These are phyloP conservation scores for Kuraishia cidri DNA, from an alignment of 805 yeast species.

Conservation along the genomic window DNA sequence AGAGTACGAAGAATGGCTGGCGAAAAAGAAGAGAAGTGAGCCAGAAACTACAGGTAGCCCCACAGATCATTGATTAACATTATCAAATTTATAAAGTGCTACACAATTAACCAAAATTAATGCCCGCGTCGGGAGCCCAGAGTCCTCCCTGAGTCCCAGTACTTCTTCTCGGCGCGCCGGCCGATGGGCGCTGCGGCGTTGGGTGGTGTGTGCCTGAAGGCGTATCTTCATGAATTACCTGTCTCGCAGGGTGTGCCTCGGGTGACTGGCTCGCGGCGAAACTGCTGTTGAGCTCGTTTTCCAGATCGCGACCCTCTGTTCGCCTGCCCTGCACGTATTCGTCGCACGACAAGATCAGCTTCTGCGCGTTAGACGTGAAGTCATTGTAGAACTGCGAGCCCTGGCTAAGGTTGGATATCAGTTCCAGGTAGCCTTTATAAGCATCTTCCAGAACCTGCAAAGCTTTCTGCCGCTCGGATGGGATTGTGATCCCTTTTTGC, in stretches of 20 bases:
- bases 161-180: too few relatives aligned
- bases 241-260: too few relatives aligned
- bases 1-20: slow-evolving; percentile 37
- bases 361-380: slow-evolving; percentile 40
- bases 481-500: slow-evolving; percentile 1
- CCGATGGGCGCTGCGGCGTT: too few relatives aligned
- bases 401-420: slow-evolving; percentile 50
- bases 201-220: too few relatives aligned
- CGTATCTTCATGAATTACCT: too few relatives aligned
- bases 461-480: slow-evolving; percentile 31
- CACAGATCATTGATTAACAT: too few relatives aligned
- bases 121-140: slow-evolving; percentile 17
- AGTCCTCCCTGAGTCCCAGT: too few relatives aligned
- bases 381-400: slow-evolving; percentile 68
- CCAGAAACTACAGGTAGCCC: too few relatives aligned
- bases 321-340: not conserved
- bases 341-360: slow-evolving; percentile 21
- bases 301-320: slow-evolving; percentile 1
- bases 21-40: slow-evolving; percentile 6
- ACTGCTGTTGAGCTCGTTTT: not conserved
- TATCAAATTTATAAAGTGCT: too few relatives aligned
- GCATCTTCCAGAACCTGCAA: slow-evolving; percentile 43
- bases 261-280: too few relatives aligned
- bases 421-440: slow-evolving; percentile 42
- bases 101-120: slow-evolving; percentile 10